These are phyloP conservation scores for Tricholoma hemisulphureum DNA, from an alignment of 768 basidiomycete species.

Conservation along the genomic window DNA sequence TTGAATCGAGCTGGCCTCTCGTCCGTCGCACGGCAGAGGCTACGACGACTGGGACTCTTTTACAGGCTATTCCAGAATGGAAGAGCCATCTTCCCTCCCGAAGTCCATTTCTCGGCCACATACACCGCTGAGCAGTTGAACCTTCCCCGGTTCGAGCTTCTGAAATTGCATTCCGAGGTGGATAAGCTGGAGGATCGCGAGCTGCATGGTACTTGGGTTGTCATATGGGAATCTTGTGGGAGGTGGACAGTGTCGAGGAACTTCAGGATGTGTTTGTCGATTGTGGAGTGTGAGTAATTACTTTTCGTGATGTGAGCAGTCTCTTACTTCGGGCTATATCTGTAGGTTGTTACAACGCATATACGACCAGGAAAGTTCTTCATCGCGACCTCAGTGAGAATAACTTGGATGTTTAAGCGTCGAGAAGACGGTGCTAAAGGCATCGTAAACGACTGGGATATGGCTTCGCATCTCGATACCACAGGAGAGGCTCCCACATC, in stretches of 20 bases:
- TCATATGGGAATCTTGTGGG: slow-evolving; percentile 21
- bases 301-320: too few species aligned
- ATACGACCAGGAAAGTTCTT: slow-evolving; percentile 19
- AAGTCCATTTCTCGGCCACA: slow-evolving; percentile 3
- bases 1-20: slow-evolving; percentile 19
- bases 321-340: background rate
- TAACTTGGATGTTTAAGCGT: slow-evolving; percentile 29
- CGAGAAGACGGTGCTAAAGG: slow-evolving; percentile 13
- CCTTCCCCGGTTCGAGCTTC: slow-evolving; percentile 8
- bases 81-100: slow-evolving; percentile 16
- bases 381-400: slow-evolving; percentile 32
- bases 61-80: slow-evolving; percentile 7
- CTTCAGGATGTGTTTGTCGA: slow-evolving; percentile 29
- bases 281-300: slow-evolving; percentile 28
- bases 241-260: slow-evolving; percentile 18
- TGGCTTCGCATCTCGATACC: slow-evolving; percentile 13
- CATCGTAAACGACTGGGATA: slow-evolving; percentile 30
- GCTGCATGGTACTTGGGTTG: slow-evolving; percentile 18
- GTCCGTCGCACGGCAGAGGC: slow-evolving; percentile 8
- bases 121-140: slow-evolving; percentile 1
- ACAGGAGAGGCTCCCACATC: slow-evolving; percentile 3
- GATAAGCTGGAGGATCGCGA: slow-evolving; percentile 7
- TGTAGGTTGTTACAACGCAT: slow-evolving; percentile 26
- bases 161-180: background rate
- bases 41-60: slow-evolving; percentile 4